Percentiles rank a stretch among this genome's conserved stretches.
These are phyloP conservation scores for Scheffersomyces illinoinensis DNA, from an alignment of 1,139 yeast genomes.

Conservation along the genomic window DNA sequence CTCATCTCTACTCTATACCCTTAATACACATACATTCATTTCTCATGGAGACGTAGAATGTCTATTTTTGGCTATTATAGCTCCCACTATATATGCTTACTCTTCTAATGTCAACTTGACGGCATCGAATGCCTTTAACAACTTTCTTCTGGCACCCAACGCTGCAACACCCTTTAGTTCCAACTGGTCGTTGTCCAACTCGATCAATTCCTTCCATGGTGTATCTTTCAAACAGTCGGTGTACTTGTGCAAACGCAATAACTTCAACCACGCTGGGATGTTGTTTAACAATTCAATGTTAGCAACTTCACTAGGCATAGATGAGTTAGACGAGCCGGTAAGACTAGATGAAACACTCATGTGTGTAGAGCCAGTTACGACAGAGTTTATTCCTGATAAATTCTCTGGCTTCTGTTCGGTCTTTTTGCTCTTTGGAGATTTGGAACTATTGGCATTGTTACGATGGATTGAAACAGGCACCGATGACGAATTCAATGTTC, in stretches of 20 bases:
- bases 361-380: constrained; percentile 10
- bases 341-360: constrained; percentile 7
- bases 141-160: constrained; percentile 90
- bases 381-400: constrained; percentile 15
- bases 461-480: constrained; percentile 31
- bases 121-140: constrained; percentile 85
- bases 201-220: constrained; percentile 78
- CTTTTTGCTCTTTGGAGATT: constrained; percentile 9
- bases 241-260: constrained; percentile 87
- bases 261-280: constrained; percentile 90
- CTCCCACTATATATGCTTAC: neutral
- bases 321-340: constrained; percentile 18
- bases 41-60: neutral
- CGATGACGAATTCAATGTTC: constrained; percentile 38
- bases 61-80: neutral
- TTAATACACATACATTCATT: neutral
- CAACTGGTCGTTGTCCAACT: constrained; percentile 65
- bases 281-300: constrained; percentile 67
- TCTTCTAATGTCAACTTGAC: constrained; percentile 36
- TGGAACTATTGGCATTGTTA: constrained; percentile 7
- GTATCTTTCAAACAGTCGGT: constrained; percentile 78
- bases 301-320: constrained; percentile 65
- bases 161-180: constrained; percentile 86
- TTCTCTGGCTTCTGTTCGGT: constrained; percentile 6
- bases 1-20: neutral